Evolutionary conservation across 108 stramenopile genomes (phyloP).

Genomic region (Chaetoceros muelleri): DNA sequence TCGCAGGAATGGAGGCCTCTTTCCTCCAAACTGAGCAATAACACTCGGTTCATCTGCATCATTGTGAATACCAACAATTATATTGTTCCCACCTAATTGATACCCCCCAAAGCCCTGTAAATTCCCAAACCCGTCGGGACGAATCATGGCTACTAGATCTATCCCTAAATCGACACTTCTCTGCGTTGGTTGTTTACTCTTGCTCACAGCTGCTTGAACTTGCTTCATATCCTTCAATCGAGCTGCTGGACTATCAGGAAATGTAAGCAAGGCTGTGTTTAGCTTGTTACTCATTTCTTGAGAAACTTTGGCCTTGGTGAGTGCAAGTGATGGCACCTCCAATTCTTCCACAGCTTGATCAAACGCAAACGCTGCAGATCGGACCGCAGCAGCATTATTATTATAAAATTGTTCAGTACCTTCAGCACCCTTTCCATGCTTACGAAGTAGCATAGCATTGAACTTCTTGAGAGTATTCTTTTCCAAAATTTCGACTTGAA

Average conservation of each 20-base stretch:
- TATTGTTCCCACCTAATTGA: conserved; percentile 61
- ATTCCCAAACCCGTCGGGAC: conserved; percentile 84
- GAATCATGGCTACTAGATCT: conserved; percentile 71
- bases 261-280: conserved; percentile 43
- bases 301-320: conserved; percentile 52
- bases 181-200: conserved; percentile 59
- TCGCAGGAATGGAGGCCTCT: conserved; percentile 74
- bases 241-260: conserved; percentile 70
- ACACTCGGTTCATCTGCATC: conserved; percentile 84
- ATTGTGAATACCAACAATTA: conserved; percentile 79
- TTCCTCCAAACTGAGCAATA: conserved; percentile 75
- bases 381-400: conserved; percentile 53
- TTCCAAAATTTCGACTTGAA: conserved; percentile 48
- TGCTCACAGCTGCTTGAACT: conserved; percentile 35
- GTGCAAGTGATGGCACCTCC: conserved; percentile 58
- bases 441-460: conserved; percentile 39
- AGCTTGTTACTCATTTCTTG: conserved; percentile 56
- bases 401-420: conserved; percentile 25
- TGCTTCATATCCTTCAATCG: conserved; percentile 51
- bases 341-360: conserved; percentile 36
- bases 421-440: conserved; percentile 18
- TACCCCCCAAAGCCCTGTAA: conserved; percentile 85
- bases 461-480: conserved; percentile 47
- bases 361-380: conserved; percentile 45
- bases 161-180: conserved; percentile 55